Evolutionary conservation across 192 early-diverging fungal genomes (phyloP), one percentile per base, ranked within the genome.

Genomic region (Gigaspora rosea): DNA sequence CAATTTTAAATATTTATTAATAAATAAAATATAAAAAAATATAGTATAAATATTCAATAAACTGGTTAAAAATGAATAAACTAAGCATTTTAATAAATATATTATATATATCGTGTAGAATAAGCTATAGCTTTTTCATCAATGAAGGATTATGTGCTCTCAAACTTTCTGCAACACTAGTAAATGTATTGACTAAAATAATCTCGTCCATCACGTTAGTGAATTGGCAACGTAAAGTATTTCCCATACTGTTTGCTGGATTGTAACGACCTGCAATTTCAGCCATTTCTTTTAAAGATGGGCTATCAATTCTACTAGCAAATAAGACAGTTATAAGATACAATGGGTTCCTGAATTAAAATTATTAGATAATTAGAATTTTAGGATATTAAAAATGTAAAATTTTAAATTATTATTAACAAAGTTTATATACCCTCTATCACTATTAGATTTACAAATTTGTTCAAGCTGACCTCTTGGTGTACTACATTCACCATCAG

Each of bases 281-380:
- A 6, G 59, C 74, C 74, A 75, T 75, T 41, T 63, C 41, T 75
- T 27, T 32, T 36, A 75, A 56, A 9, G 74, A 50, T 4, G 33
- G 18, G 16, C 22, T 46, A 16, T 51, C 1, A 22, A 8, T 12
- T 41, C 46, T 11, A 48, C 1, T 3, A 36, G 12, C 33, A 59
- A 75, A 65, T 16, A 35, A n/a, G 27, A 75, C 74, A 13, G 74
- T 75, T 51, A 64, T 64, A 12, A 75, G 41, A 52, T 64, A 75
- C 22, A 75, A 50, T 8, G 59, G 62, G 9, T 59, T 49, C 15
- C 74, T 75, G 4, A 59, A 1, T 41, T 41, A 49, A 61, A 41
- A 62, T 13, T 58, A n/a, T 8, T 59, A 54, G 8, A n/a, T 16
- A 20, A 59, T 46, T 9, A 18, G 11, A 2, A 16, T 54, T 54